These are phyloP conservation scores for Metarhizium anisopliae DNA, from an alignment of 2,329 filamentous ascomycete genomes.

Conservation along the genomic window DNA sequence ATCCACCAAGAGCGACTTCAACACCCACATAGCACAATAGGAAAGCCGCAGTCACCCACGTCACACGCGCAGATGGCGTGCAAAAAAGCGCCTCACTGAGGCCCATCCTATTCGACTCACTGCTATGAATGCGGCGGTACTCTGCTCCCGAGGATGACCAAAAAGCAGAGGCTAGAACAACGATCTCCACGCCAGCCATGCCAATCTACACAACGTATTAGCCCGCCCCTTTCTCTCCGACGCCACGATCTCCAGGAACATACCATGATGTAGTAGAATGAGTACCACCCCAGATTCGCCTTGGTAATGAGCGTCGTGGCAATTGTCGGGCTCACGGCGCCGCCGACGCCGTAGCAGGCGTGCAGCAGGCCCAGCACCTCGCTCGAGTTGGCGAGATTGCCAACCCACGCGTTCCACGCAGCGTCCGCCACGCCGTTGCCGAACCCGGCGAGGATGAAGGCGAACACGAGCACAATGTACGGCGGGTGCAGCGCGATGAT, in stretches of 20 bases:
- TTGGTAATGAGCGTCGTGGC: slow-evolving; percentile 63
- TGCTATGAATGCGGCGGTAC: slow-evolving; percentile 10
- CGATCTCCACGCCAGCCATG: slow-evolving; percentile 43
- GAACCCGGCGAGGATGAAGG: slow-evolving; percentile 55
- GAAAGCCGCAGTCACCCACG: slow-evolving; percentile 65
- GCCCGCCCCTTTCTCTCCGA: background rate
- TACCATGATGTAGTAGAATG: slow-evolving; percentile 70
- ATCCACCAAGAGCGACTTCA: slow-evolving; percentile 58
- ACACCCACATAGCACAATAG: slow-evolving; percentile 68
- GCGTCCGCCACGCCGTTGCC: slow-evolving; percentile 55
- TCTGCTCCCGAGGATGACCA: slow-evolving; percentile 33
- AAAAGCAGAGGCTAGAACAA: slow-evolving; percentile 44
- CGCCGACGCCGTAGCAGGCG: slow-evolving; percentile 57
- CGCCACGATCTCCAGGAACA: slow-evolving; percentile 10
- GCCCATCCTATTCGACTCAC: slow-evolving; percentile 7
- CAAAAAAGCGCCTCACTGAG: slow-evolving; percentile 28
- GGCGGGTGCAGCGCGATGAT: slow-evolving; percentile 54
- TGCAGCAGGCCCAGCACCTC: slow-evolving; percentile 58
- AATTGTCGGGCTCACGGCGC: slow-evolving; percentile 58
- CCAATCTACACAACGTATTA: slow-evolving; percentile 38
- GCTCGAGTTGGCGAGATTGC: slow-evolving; percentile 60
- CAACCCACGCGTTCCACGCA: slow-evolving; percentile 42
- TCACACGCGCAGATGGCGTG: slow-evolving; percentile 38
- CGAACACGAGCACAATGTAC: slow-evolving; percentile 52
- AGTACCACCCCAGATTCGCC: slow-evolving; percentile 53